Percentiles rank a stretch among this genome's conserved stretches.
phyloP scores from a whole-genome alignment of 2,329 filamentous ascomycete genomes.

The Myriosclerotinia duriaeana region DNA sequence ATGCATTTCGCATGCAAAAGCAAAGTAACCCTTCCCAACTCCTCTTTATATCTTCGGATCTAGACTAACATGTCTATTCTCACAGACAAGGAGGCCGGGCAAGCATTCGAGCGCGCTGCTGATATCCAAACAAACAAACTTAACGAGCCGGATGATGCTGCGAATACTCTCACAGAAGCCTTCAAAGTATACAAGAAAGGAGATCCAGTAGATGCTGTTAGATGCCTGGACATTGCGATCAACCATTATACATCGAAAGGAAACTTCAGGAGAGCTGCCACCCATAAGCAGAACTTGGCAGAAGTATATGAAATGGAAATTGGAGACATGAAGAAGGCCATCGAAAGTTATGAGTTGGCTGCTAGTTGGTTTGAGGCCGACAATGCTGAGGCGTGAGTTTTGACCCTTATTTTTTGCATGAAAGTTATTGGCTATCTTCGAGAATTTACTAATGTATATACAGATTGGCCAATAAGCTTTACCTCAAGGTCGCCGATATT shows the following conservation, averaged over 20 bases:
- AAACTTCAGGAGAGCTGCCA: constrained; percentile 86
- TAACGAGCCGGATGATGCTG: constrained; percentile 89
- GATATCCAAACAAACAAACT: constrained; percentile 75
- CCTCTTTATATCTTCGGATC: neutral
- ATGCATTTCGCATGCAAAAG: constrained; percentile 87
- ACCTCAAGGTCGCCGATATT: constrained; percentile 87
- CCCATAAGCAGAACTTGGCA: constrained; percentile 84
- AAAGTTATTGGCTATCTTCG: neutral
- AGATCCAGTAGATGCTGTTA: constrained; percentile 76
- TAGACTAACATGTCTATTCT: constrained; percentile 19
- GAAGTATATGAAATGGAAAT: constrained; percentile 84
- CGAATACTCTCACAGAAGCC: constrained; percentile 83
- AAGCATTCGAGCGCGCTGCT: constrained; percentile 85
- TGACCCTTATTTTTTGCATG: neutral
- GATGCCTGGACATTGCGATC: constrained; percentile 77
- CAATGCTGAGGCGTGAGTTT: constrained; percentile 73
- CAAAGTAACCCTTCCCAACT: constrained; percentile 57
- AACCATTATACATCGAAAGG: constrained; percentile 84
- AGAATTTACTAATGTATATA: constrained; percentile 21
- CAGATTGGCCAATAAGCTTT: constrained; percentile 89
- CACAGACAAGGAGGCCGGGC: constrained; percentile 78
- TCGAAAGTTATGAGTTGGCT: constrained; percentile 80
- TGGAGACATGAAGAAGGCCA: constrained; percentile 72
- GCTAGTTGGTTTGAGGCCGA: constrained; percentile 88
- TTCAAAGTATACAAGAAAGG: constrained; percentile 93